Conservation (phyloP, 2,329 filamentous ascomycete genomes). For the Fusarium graminum region DNA sequence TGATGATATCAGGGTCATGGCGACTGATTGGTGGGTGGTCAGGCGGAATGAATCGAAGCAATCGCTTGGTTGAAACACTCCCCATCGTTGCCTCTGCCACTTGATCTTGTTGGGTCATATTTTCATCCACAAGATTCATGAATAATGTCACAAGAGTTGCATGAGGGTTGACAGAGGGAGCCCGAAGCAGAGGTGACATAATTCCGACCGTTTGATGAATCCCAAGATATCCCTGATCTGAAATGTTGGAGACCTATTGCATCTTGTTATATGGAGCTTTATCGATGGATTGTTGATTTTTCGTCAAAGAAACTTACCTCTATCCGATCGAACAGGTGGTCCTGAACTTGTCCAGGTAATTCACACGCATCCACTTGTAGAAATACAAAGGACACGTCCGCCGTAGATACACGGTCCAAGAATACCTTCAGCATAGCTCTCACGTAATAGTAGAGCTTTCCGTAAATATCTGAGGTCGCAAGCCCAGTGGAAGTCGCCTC, state of each 20-base stretch:
- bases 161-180: conserved; percentile 6
- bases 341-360: neutral
- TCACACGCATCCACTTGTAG: neutral
- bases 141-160: conserved; percentile 29
- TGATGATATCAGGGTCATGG: conserved; percentile 3
- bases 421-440: neutral
- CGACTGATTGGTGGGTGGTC: neutral
- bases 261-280: neutral
- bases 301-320: conserved; percentile 6
- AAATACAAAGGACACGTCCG: neutral
- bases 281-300: neutral
- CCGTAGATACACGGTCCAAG: neutral
- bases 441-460: conserved; percentile 22
- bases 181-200: conserved; percentile 12
- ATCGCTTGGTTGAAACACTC: neutral
- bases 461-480: conserved; percentile 22
- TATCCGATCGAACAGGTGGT: conserved; percentile 14
- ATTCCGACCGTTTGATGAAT: neutral
- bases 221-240: conserved; percentile 4
- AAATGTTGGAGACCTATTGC: conserved; percentile 16
- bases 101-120: neutral
- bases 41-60: neutral
- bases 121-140: conserved; percentile 9
- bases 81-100: neutral
- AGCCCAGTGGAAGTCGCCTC: neutral